A percentile compares a stretch with the other conserved stretches of the same genome.
These are phyloP conservation scores for Phalaenopsis equestris DNA, from an alignment of 106 monocot genomes.

Conservation along the genomic window DNA sequence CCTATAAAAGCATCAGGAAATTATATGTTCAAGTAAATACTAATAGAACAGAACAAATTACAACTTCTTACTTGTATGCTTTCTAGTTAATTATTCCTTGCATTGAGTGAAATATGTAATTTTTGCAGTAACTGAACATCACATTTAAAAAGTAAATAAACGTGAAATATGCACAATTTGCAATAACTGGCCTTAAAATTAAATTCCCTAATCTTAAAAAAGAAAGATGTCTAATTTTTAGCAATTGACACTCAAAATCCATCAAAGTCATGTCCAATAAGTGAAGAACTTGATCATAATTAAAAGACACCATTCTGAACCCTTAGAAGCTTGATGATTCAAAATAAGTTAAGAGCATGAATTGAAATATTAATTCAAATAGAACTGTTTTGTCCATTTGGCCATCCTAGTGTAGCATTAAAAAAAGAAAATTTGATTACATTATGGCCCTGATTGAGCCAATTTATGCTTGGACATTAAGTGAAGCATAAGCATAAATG, in stretches of 20 bases:
- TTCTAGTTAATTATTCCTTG: not conserved
- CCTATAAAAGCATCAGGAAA: not conserved
- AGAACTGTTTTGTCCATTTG: not conserved
- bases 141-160: not conserved
- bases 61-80: not conserved
- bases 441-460: too few species aligned
- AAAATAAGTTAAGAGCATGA: not conserved
- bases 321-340: not conserved
- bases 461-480: too few species aligned
- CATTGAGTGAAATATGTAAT: not conserved
- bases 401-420: not conserved
- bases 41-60: not conserved
- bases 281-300: not conserved
- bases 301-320: not conserved
- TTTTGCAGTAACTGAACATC: not conserved
- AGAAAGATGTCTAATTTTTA: not conserved
- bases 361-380: too few species aligned
- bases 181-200: not conserved
- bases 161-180: not conserved
- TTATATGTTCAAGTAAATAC: not conserved
- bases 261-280: not conserved
- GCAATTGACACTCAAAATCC: not conserved
- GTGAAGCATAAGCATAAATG: too few species aligned
- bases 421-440: too few species aligned
- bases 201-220: not conserved